A percentile compares a stretch with the other conserved stretches of the same genome.
These are phyloP conservation scores for Teratosphaeriaceae sp. DNA, from an alignment of 2,329 filamentous ascomycete genomes.

Conservation along the genomic window DNA sequence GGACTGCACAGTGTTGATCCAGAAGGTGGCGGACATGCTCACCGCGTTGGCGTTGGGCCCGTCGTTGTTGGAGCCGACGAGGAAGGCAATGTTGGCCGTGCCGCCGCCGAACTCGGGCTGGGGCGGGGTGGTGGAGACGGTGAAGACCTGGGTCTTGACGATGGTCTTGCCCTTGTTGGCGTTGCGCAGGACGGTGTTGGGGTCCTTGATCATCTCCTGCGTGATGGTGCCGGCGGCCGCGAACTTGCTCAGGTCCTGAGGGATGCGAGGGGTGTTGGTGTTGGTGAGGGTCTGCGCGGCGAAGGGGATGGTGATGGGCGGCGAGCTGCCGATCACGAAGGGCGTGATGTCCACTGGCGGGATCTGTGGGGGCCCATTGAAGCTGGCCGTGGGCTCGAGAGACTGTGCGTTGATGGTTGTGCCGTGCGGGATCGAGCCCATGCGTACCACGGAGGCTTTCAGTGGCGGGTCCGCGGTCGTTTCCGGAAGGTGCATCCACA, in stretches of 20 bases:
- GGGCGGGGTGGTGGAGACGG: constrained; percentile 20
- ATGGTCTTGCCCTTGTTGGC: constrained; percentile 29
- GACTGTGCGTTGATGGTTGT: constrained; percentile 39
- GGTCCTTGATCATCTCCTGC: constrained; percentile 16
- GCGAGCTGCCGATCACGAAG: constrained; percentile 9
- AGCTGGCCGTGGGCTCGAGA: constrained; percentile 14
- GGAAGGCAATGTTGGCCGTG: constrained; percentile 28
- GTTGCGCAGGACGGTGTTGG: constrained; percentile 11
- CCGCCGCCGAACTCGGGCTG: constrained; percentile 25
- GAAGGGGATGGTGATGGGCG: constrained; percentile 7
- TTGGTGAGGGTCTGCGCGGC: constrained; percentile 2
- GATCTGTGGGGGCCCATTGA: constrained; percentile 17
- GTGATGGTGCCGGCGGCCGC: constrained; percentile 29
- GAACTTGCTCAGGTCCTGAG: constrained; percentile 27
- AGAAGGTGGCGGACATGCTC: constrained; percentile 26
- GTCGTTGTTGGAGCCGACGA: constrained; percentile 13
- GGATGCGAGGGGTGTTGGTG: constrained; percentile 21
- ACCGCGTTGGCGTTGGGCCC: constrained; percentile 23
- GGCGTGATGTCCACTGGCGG: constrained; percentile 24
- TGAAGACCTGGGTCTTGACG: constrained; percentile 25
- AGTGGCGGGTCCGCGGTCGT: constrained; percentile 15
- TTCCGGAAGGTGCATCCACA: constrained; percentile 36
- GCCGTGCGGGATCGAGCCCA: constrained; percentile 40
- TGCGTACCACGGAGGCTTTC: constrained; percentile 27
- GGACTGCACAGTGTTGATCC: constrained; percentile 27